A percentile compares a stretch with the other conserved stretches of the same genome.
Conservation (phyloP, 164 flowering plant species). For the Paratinospora sagittata region DNA sequence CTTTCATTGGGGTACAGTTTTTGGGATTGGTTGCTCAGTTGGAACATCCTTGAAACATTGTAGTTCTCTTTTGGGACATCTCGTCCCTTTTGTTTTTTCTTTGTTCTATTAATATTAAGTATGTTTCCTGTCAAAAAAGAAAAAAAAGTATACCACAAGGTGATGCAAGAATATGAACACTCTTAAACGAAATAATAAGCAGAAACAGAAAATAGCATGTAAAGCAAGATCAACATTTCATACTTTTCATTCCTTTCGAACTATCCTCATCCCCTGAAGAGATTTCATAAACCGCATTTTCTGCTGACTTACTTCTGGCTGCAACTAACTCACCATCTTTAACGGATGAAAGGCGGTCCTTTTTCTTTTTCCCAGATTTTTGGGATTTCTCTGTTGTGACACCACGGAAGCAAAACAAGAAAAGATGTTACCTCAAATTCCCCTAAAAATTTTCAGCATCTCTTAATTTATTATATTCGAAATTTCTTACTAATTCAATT, state of each 20-base stretch:
- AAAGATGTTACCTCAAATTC: not conserved
- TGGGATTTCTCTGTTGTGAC: constrained; percentile 27
- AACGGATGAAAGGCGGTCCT: constrained; percentile 14
- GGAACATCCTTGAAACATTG: too few species aligned
- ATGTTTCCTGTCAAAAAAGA: too few species aligned
- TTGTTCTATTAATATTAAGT: too few species aligned
- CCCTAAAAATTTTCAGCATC: not conserved
- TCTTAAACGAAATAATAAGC: not conserved
- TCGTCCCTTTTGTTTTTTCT: too few species aligned
- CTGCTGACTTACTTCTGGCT: constrained; percentile 19
- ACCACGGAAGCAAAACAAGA: not conserved
- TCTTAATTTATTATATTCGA: constrained; percentile 31
- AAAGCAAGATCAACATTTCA: constrained; percentile 12
- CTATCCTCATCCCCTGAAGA: constrained; percentile 74
- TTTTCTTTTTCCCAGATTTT: constrained; percentile 35
- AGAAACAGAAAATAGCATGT: not conserved
- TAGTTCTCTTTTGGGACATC: too few species aligned
- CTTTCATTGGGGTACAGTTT: too few species aligned
- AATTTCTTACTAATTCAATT: constrained; percentile 26
- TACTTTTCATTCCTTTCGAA: constrained; percentile 93
- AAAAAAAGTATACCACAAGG: too few species aligned
- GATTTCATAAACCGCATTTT: constrained; percentile 51
- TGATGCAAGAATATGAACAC: not conserved
- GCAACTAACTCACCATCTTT: constrained; percentile 17
- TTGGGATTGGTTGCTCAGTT: too few species aligned